Evolutionary conservation across 208 protist species (phyloP), one percentile per base, ranked within the genome.

Genomic region (Angomonas ambiguus): DNA sequence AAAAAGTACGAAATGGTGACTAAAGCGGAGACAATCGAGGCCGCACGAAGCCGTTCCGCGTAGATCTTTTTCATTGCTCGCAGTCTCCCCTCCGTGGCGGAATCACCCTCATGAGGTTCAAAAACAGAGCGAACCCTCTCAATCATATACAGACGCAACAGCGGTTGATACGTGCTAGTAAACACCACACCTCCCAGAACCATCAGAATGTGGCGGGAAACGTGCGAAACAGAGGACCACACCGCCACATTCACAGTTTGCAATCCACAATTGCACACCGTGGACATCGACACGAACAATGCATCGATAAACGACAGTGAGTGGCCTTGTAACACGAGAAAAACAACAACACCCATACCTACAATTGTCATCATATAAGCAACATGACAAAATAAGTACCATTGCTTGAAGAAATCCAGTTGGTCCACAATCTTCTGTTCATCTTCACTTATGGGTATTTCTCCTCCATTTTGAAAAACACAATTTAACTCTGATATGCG

Each of bases 261-360:
- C 67, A 93, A 60, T 0, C 83, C 83, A 69, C 87, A 93, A 64
- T 87, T 86, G 64, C 87, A 90, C 48, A 86, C 87, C 2, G 79
- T 76, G 3, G 83, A 93, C 13, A 83, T 74, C 22, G 87, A 73
- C 33, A 87, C 59, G 62, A 93, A 89, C 24, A 90, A 69, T 1
- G 77, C 77, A 38, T 90, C 87, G 16, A 93, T 53, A 20, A 74
- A 42, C 0, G 53, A 24, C 0, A 86, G 20, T 6, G 75, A 13
- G 0, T 49, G 62, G 3, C 80, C n/a, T 25, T 45, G 75, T 1
- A 77, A 32, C 0, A 66, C 16, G 30, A 70, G 70, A n/a, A 93
- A 65, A 4, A 74, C 59, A 5, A 69, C n/a, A 1, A 78, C 67
- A 11, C 76, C 80, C 31, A 82, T 18, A 8, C 74, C 0, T 5